These are phyloP conservation scores for Pichia phayaonensis DNA, from an alignment of 805 yeast genomes.

Conservation along the genomic window DNA sequence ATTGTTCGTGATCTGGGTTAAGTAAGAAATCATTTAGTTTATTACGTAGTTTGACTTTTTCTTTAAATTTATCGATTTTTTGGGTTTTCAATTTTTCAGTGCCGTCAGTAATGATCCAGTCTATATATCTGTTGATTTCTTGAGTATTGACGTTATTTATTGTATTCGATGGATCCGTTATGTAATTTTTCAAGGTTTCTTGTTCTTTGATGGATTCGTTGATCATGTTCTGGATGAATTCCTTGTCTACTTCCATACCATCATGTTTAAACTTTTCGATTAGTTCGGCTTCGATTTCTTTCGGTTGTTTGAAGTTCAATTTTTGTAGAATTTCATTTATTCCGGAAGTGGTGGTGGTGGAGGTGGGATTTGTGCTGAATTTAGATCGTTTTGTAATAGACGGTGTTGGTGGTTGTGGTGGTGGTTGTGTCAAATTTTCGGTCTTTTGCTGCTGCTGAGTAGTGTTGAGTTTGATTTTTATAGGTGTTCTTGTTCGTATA, in stretches of 20 bases:
- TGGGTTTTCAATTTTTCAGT: slow-evolving; percentile 13
- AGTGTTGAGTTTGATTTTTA: not conserved
- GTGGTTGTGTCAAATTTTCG: no score
- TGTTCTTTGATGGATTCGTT: slow-evolving; percentile 19
- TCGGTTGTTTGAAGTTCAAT: slow-evolving; percentile 18
- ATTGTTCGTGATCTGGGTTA: not conserved
- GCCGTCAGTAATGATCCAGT: slow-evolving; percentile 24
- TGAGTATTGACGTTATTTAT: slow-evolving; percentile 14
- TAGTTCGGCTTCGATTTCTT: slow-evolving; percentile 22
- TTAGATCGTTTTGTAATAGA: not conserved
- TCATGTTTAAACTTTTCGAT: slow-evolving; percentile 18
- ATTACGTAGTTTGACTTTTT: slow-evolving; percentile 11
- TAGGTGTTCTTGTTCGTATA: not conserved
- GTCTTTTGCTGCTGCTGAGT: no score
- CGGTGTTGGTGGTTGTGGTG: not conserved
- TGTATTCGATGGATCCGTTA: slow-evolving; percentile 10
- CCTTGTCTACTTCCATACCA: slow-evolving; percentile 25
- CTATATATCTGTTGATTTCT: slow-evolving; percentile 19
- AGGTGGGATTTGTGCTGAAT: not conserved
- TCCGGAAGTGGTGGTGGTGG: no score
- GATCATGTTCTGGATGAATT: slow-evolving; percentile 23
- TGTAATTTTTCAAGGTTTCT: slow-evolving; percentile 9
- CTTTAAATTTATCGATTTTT: not conserved
- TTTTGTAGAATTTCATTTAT: slow-evolving; percentile 1
- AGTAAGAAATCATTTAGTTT: slow-evolving; percentile 10